phyloP scores from a whole-genome alignment of 1,284 basidiomycete genomes.

The Pulchroboletus neoregius region DNA sequence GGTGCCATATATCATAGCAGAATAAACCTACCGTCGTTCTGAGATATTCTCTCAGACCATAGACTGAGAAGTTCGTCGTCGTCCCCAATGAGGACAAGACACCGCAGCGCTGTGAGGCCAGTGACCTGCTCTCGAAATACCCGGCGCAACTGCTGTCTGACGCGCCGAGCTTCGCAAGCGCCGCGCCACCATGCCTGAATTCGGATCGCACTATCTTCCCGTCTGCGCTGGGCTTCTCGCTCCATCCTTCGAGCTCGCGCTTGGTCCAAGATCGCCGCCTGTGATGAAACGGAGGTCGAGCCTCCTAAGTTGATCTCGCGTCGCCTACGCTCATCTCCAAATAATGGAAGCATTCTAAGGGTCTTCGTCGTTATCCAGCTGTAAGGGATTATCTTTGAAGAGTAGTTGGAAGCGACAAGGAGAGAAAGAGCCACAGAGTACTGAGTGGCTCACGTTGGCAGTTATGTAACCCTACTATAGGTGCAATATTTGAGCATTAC shows the following conservation, averaged over 20 bases:
- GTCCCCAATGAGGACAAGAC: constrained; percentile 54
- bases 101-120: constrained; percentile 53
- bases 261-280: constrained; percentile 54
- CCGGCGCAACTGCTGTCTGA: constrained; percentile 40
- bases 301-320: constrained; percentile 79
- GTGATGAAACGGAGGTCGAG: constrained; percentile 46
- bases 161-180: constrained; percentile 36
- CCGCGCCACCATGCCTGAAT: constrained; percentile 74
- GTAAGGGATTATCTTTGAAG: background rate
- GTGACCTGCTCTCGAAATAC: constrained; percentile 40
- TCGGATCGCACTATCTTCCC: constrained; percentile 51
- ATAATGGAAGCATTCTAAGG: constrained; percentile 28
- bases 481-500: too few species aligned
- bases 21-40: constrained; percentile 41
- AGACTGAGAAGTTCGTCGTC: constrained; percentile 49
- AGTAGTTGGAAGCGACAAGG: background rate
- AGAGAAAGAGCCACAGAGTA: too few species aligned
- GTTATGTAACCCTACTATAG: too few species aligned
- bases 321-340: constrained; percentile 37
- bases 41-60: constrained; percentile 43
- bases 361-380: background rate
- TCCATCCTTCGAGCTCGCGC: constrained; percentile 57
- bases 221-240: constrained; percentile 51
- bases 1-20: background rate
- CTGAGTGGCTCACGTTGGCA: too few species aligned